Conservation (phyloP, 495 filamentous ascomycete species). For the Astrocystis sublimbata region DNA sequence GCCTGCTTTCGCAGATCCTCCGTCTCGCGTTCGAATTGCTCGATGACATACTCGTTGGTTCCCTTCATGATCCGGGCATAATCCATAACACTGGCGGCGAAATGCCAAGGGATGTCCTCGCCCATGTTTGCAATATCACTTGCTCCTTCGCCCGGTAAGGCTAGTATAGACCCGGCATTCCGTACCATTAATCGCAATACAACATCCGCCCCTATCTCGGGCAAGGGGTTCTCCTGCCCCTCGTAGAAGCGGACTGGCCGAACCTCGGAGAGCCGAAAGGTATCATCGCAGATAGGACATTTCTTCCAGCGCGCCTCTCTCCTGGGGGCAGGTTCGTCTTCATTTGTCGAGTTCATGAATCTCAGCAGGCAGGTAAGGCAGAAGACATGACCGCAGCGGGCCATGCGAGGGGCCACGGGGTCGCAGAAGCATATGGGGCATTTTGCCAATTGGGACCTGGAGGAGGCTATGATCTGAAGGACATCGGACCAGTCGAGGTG, state of each 20-base stretch:
- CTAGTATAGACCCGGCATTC: conserved; percentile 75
- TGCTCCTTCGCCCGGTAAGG: conserved; percentile 76
- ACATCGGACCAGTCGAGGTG: conserved; percentile 90
- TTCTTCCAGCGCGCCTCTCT: conserved; percentile 80
- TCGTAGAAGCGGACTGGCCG: conserved; percentile 87
- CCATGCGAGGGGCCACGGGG: conserved; percentile 94
- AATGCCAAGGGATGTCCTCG: conserved; percentile 89
- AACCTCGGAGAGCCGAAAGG: conserved; percentile 83
- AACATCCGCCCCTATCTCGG: conserved; percentile 83
- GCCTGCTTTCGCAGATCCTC: conserved; percentile 71
- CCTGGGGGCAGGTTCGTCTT: conserved; percentile 61
- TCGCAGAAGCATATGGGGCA: conserved; percentile 93
- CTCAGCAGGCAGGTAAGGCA: conserved; percentile 91
- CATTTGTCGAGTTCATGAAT: conserved; percentile 89
- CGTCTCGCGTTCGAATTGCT: conserved; percentile 78
- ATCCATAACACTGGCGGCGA: conserved; percentile 89
- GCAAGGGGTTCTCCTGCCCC: conserved; percentile 80
- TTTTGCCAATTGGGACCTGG: conserved; percentile 79
- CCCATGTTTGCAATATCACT: conserved; percentile 64
- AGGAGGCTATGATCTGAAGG: conserved; percentile 86
- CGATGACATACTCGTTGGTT: conserved; percentile 80
- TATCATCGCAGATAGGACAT: conserved; percentile 94
- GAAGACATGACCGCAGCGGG: conserved; percentile 96
- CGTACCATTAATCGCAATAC: conserved; percentile 82
- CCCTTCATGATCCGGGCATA: conserved; percentile 97